phyloP scores from a whole-genome alignment of 305 asterid species.

The Andrographis paniculata region DNA sequence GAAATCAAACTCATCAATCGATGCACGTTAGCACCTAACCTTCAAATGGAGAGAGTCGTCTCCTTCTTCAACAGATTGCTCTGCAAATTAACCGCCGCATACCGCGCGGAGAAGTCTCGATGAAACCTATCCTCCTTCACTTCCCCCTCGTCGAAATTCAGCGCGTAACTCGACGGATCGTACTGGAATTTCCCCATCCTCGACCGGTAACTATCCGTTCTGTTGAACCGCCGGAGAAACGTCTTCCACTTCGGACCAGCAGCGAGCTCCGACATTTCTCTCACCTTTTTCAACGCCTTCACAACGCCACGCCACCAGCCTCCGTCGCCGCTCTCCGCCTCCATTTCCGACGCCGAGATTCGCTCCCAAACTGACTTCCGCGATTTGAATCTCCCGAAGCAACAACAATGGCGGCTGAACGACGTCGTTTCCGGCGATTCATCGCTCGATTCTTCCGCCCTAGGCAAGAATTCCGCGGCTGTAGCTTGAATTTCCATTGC shows the following conservation, averaged over 20 bases:
- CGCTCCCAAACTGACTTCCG: neutral
- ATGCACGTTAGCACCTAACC: neutral
- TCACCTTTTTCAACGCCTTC: constrained; percentile 1
- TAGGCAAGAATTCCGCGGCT: neutral
- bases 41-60: neutral
- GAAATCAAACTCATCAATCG: no score
- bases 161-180: neutral
- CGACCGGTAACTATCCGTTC: neutral
- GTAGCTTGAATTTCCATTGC: neutral
- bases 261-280: neutral
- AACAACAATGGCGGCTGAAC: neutral
- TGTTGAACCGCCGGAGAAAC: constrained; percentile 1
- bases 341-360: neutral
- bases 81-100: neutral
- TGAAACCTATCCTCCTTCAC: neutral
- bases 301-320: neutral
- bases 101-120: neutral
- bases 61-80: neutral
- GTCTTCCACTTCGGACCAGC: constrained; percentile 5
- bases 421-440: neutral
- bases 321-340: neutral
- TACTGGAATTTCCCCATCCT: neutral
- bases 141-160: constrained; percentile 2
- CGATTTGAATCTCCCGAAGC: neutral
- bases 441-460: neutral